A percentile compares a stretch with the other conserved stretches of the same genome.
Conservation (phyloP, 306 rosid genomes). For the Spatholobus suberectus region DNA sequence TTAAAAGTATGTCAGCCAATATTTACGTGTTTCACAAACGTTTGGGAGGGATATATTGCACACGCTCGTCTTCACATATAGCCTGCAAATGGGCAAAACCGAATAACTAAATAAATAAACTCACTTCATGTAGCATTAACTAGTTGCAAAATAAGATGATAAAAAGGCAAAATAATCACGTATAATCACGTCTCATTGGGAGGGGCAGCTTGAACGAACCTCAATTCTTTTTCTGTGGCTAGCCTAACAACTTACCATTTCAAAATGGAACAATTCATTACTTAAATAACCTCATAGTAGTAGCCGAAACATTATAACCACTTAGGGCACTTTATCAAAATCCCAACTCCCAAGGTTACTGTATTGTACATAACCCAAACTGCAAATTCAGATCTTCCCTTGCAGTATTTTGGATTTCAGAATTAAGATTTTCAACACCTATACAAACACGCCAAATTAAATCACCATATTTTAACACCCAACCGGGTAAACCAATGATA, state of each 20-base stretch:
- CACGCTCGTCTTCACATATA: constrained; percentile 73
- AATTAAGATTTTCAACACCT: not conserved
- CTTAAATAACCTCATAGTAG: not conserved
- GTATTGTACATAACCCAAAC: not conserved
- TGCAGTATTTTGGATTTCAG: not conserved
- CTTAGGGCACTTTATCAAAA: not conserved
- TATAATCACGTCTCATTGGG: too few relatives aligned
- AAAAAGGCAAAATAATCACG: not conserved
- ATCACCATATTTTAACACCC: not conserved
- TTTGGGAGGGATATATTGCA: constrained; percentile 83
- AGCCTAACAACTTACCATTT: not conserved
- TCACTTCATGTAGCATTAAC: not conserved
- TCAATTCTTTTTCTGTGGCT: not conserved
- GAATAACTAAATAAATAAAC: constrained; percentile 1
- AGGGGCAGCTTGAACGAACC: not conserved
- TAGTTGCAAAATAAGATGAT: not conserved
- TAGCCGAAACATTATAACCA: constrained; percentile 10
- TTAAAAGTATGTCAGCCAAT: constrained; percentile 9
- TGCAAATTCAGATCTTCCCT: not conserved
- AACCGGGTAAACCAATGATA: not conserved
- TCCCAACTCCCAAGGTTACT: not conserved
- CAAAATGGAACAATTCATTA: not conserved
- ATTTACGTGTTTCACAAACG: constrained; percentile 47
- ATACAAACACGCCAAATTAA: not conserved
- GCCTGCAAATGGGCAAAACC: constrained; percentile 55